Conservation (phyloP, 208 protist genomes). For the Vickermania ingenoplastis region DNA sequence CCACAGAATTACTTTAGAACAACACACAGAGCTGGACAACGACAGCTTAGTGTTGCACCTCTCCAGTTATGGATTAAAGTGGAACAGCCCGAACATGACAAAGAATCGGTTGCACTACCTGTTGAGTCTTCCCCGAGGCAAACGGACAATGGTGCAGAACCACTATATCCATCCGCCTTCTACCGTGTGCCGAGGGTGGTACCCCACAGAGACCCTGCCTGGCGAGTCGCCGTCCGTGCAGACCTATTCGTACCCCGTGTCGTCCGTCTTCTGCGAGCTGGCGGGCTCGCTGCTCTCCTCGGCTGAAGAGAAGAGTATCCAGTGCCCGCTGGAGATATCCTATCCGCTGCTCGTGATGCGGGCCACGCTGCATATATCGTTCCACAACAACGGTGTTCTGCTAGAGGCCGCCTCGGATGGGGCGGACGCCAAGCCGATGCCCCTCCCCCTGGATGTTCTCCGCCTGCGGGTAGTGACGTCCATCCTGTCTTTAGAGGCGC, state of each 20-base stretch:
- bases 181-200: conserved; percentile 73
- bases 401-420: conserved; percentile 27
- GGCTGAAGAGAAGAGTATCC: conserved; percentile 18
- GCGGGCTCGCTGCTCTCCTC: conserved; percentile 23
- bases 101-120: conserved; percentile 35
- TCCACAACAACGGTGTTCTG: conserved; percentile 76
- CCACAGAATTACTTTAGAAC: conserved; percentile 30
- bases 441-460: conserved; percentile 45
- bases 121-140: conserved; percentile 23
- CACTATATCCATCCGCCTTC: conserved; percentile 13
- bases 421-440: too few relatives aligned
- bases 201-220: conserved; percentile 45
- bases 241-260: conserved; percentile 47
- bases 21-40: conserved; percentile 7
- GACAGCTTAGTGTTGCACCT: conserved; percentile 29
- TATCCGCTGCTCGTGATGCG: conserved; percentile 62
- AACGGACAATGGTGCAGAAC: conserved; percentile 17
- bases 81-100: conserved; percentile 12
- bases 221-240: conserved; percentile 30
- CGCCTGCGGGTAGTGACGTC: conserved; percentile 50
- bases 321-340: conserved; percentile 72
- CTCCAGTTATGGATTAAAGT: conserved; percentile 23
- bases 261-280: conserved; percentile 37
- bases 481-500: conserved; percentile 21
- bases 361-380: conserved; percentile 61